These are phyloP conservation scores for Fraxinus paxiana DNA, from an alignment of 305 asterid genomes.

Conservation along the genomic window DNA sequence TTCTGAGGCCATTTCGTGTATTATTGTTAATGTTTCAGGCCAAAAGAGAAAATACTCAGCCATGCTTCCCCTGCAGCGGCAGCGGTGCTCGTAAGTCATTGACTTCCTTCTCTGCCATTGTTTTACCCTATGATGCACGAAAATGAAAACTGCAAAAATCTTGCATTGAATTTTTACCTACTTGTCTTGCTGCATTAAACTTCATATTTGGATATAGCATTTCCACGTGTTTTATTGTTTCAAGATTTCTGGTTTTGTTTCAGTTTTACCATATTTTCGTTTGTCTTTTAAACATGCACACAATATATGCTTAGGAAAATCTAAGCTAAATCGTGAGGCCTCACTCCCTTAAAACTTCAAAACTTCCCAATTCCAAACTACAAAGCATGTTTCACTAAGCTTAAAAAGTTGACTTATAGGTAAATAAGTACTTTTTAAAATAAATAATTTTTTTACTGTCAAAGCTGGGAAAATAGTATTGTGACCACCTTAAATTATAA, in stretches of 20 bases:
- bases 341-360: neutral
- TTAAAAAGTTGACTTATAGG: neutral
- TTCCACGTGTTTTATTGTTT: neutral
- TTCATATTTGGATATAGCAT: too few species aligned
- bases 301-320: neutral
- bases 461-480: neutral
- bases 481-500: neutral
- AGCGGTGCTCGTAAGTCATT: constrained; percentile 75
- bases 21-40: constrained; percentile 43
- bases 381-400: neutral
- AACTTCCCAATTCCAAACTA: neutral
- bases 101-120: constrained; percentile 1
- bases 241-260: neutral
- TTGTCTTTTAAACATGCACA: neutral
- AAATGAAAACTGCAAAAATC: neutral
- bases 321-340: neutral
- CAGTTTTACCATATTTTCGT: neutral
- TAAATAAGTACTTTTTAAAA: neutral
- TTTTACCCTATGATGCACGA: neutral
- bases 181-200: neutral
- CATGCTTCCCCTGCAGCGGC: constrained; percentile 92
- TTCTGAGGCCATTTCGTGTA: neutral
- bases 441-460: neutral
- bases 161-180: neutral
- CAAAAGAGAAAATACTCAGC: constrained; percentile 81